Base-by-base conservation (phyloP, 1,139 yeast genomes). In the Maudiozyma humilis region DNA sequence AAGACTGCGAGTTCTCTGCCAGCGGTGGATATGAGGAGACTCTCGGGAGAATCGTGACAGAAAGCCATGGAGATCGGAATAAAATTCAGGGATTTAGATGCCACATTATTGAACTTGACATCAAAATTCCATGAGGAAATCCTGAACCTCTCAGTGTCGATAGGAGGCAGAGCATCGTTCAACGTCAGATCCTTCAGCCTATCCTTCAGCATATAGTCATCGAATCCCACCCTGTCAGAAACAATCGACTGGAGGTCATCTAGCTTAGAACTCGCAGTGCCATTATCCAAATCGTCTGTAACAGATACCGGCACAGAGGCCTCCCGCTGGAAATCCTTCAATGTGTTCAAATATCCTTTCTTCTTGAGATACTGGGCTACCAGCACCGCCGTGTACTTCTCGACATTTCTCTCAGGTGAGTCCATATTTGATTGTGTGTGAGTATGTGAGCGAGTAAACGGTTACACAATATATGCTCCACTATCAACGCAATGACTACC, bases 291-390 rank as follows among this genome's bases (percentile, higher is more conserved):
- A 14, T 41, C 39, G 27, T 49, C 34, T 15, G 39, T 17, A 48
- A 46, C 48, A 8, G 46, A 50, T 10, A 47, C 59, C 2, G 72
- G 67, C 23, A 61, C 54, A 0, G 73, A 73, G 19, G 71, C 59
- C 42, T 78, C 83, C 16, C 54, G 51, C 48, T 78, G 75, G 44
- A 81, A 75, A 7, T 66, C 58, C 13, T 60, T 59, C 10, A 80
- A 61, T 0, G 89, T 76, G 1, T 65, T 63, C 0, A 47, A 48
- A 42, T 69, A 71, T 0, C 75, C 74, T 35, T 77, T 70, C 16
- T 68, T 62, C 35, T 67, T 59, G 14, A 82, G 67, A 51, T 73
- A 82, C 27, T 77, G 76, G 0, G 84, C 85, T 13, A 82, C 66
- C 30, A 80, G 51, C 2, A 64, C 50, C 36, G 69, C 62, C 1